Evolutionary conservation across 345 rosid species (phyloP).

Genomic region (Eucalyptus rudis): DNA sequence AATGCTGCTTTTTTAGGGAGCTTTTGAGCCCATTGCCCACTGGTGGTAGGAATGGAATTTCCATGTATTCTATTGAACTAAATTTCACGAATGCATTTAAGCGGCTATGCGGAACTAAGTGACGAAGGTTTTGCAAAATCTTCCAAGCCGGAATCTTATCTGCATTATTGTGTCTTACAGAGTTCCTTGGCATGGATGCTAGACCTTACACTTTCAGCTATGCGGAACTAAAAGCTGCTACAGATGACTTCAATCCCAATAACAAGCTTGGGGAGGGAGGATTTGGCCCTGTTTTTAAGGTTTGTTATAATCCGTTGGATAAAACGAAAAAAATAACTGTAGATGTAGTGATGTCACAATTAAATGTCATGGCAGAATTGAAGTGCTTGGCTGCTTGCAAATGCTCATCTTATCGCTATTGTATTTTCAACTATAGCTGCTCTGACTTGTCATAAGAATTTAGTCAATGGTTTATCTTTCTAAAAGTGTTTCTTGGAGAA

Average conservation of each 20-base stretch:
- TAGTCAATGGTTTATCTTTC: too few species aligned
- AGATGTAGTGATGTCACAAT: too few species aligned
- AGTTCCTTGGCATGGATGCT: slow-evolving; percentile 33
- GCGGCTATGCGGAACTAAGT: background rate
- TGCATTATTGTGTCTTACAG: slow-evolving; percentile 1
- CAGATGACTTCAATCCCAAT: slow-evolving; percentile 41
- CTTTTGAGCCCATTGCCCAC: background rate
- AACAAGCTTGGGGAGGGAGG: slow-evolving; percentile 89
- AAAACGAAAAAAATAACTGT: too few species aligned
- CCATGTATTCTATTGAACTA: background rate
- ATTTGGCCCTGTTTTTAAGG: slow-evolving; percentile 57
- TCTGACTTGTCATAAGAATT: too few species aligned
- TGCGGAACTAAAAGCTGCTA: slow-evolving; percentile 48
- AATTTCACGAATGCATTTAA: too few species aligned
- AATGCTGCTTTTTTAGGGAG: background rate
- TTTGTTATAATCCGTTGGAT: background rate
- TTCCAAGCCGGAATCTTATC: background rate
- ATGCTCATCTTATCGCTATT: too few species aligned
- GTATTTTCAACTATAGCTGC: too few species aligned
- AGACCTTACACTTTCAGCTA: slow-evolving; percentile 51
- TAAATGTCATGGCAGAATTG: too few species aligned
- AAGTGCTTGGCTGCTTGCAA: too few species aligned
- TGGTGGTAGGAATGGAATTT: background rate
- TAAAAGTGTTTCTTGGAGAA: too few species aligned
- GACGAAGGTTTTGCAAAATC: background rate